Evolutionary conservation across 768 basidiomycete genomes (phyloP), one percentile per base, ranked within the genome.

Genomic region (Boletus subparvulus): DNA sequence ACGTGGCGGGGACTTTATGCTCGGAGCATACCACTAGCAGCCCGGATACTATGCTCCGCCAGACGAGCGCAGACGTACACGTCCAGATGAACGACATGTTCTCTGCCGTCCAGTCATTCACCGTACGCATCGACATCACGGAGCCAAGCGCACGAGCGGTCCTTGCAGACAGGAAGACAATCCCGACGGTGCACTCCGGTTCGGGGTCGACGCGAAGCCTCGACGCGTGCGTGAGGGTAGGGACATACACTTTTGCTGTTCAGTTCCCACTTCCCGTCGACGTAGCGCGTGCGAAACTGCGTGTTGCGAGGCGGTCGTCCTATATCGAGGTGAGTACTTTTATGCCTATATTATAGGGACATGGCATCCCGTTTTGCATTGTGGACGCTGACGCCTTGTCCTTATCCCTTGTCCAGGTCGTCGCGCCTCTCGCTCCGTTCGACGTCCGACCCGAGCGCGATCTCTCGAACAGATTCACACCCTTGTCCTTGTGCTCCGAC

Each of bases 251-350:
- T 1, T 61, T 68, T 40, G 14, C 59, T 26, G 53, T 83, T 11
- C 50, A 47, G 1, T 82, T 74, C 49, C 82, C 81, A 0, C 78
- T 80, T 40, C 79, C 79, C 2, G 67, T 84, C 6, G 62, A 76
- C 24, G 73, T 74, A 2, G 60, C 54, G 14, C 64, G 66, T 9
- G 56, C 65, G 2, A 82, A 74, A 58, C 58, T 78, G 13, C 75
- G 81, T 1, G 56, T 84, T 19, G 83, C 83, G 9, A 74, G 84
- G 32, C 80, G 77, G 54, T 84, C 83, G 0, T 73, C 69, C 3
- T 85, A 82, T 50, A 68, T 86, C 1, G 74, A 72, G 64, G 73
- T 69, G 36, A 26, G 63, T 43, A 9, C 16, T 11, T 41, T 9
- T 33, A 21, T 40, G 10, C 37, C 30, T 6, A 10, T 7, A 12